Evolutionary conservation across 495 filamentous ascomycete genomes (phyloP).

Genomic region (Xylaria scruposa): DNA sequence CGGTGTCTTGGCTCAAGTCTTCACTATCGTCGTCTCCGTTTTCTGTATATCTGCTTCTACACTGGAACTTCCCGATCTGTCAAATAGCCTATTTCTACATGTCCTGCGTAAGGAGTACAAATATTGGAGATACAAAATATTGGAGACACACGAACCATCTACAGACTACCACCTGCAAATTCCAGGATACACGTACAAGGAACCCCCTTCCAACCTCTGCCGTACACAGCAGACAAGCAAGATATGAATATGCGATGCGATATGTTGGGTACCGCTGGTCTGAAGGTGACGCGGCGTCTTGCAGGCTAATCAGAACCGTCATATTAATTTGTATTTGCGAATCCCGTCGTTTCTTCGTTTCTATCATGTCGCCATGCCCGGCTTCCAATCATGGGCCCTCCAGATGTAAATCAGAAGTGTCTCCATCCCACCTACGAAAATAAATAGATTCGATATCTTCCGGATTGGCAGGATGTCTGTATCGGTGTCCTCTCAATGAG

Average conservation of each 20-base stretch:
- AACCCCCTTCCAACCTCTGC: background rate
- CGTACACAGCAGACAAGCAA: background rate
- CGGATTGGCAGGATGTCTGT: constrained; percentile 14
- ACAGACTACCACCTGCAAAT: constrained; percentile 14
- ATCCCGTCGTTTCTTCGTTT: constrained; percentile 18
- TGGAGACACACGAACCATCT: background rate
- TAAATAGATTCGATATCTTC: constrained; percentile 20
- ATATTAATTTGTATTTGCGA: constrained; percentile 20
- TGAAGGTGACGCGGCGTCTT: constrained; percentile 1
- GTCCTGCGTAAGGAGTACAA: background rate
- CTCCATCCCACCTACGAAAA: constrained; percentile 23
- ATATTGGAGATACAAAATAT: background rate
- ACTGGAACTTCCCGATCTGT: background rate
- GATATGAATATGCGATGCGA: constrained; percentile 3
- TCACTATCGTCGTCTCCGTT: constrained; percentile 6
- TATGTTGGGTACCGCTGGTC: constrained; percentile 6
- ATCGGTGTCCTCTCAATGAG: constrained; percentile 1
- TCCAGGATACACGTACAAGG: background rate
- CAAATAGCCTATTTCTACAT: constrained; percentile 11
- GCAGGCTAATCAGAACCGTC: constrained; percentile 20
- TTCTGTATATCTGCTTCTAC: background rate
- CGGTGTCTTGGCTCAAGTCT: background rate
- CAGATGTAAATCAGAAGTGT: background rate
- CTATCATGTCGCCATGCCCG: constrained; percentile 5
- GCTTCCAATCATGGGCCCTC: constrained; percentile 22